Evolutionary conservation across 306 rosid species (phyloP).

Genomic region (Hippophae tibetana): DNA sequence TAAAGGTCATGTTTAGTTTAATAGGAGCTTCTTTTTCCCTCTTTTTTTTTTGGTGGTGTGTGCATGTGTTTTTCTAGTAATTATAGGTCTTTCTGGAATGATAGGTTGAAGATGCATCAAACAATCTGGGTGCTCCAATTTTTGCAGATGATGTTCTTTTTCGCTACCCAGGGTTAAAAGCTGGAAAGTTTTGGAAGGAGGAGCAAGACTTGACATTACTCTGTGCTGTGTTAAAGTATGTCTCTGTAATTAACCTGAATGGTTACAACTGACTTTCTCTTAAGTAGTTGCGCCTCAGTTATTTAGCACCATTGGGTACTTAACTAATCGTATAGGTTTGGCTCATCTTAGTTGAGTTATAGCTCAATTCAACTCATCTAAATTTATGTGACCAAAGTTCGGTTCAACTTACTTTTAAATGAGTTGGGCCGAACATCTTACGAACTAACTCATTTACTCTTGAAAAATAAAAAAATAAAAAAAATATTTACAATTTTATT

Average conservation of each 20-base stretch:
- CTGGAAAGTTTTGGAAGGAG: conserved; percentile 87
- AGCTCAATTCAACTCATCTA: no score
- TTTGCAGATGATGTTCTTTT: conserved; percentile 57
- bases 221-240: conserved; percentile 73
- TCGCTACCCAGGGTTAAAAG: conserved; percentile 74
- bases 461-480: no score
- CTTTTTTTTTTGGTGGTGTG: not conserved
- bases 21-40: not conserved
- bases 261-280: not conserved
- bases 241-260: not conserved
- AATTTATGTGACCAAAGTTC: no score
- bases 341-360: no score
- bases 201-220: conserved; percentile 64
- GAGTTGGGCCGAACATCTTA: no score
- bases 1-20: no score
- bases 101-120: conserved; percentile 55
- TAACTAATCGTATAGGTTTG: no score
- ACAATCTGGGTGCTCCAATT: conserved; percentile 49
- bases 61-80: conserved; percentile 1
- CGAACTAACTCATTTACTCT: no score
- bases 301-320: no score
- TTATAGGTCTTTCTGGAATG: conserved; percentile 24
- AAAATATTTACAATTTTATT: no score
- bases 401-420: no score
- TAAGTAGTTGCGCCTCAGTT: not conserved